Evolutionary conservation across 2,329 filamentous ascomycete genomes (phyloP).

Genomic region (Xylariaceae sp.): DNA sequence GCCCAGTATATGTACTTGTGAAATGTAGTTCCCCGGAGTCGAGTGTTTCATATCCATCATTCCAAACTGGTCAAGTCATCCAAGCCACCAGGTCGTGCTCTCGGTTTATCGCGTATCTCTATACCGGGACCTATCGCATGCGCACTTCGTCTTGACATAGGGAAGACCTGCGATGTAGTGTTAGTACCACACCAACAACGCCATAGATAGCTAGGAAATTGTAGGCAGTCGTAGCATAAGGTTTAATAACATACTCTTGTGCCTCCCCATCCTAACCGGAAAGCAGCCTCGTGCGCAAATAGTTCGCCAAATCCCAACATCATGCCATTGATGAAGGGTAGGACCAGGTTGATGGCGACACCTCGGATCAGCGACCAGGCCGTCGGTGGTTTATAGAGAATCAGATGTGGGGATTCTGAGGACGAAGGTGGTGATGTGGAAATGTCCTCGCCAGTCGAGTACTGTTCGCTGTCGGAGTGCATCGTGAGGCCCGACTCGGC

Average conservation of each 20-base stretch:
- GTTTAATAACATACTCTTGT: slow-evolving; percentile 74
- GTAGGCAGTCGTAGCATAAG: neutral
- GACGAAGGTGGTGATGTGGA: slow-evolving; percentile 67
- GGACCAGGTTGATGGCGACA: slow-evolving; percentile 91
- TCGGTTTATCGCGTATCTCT: slow-evolving; percentile 73
- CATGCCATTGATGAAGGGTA: slow-evolving; percentile 96
- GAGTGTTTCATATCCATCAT: slow-evolving; percentile 46
- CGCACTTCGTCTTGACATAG: slow-evolving; percentile 63
- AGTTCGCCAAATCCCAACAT: slow-evolving; percentile 98
- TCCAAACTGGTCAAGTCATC: slow-evolving; percentile 74
- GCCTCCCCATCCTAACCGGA: slow-evolving; percentile 88
- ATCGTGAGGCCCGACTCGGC: slow-evolving; percentile 79
- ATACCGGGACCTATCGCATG: slow-evolving; percentile 81
- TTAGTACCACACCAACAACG: slow-evolving; percentile 1
- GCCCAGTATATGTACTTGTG: neutral
- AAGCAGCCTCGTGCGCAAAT: slow-evolving; percentile 95
- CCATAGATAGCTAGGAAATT: neutral
- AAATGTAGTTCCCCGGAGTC: neutral
- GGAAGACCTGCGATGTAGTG: slow-evolving; percentile 59
- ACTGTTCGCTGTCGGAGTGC: slow-evolving; percentile 83
- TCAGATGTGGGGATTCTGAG: slow-evolving; percentile 70
- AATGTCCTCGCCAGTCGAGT: slow-evolving; percentile 70
- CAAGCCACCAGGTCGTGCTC: slow-evolving; percentile 61
- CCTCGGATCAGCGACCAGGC: slow-evolving; percentile 85
- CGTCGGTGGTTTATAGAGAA: slow-evolving; percentile 89